A percentile compares a stretch with the other conserved stretches of the same genome.
Conservation (phyloP, 1,139 yeast genomes). For the Pichiaceae sp. region DNA sequence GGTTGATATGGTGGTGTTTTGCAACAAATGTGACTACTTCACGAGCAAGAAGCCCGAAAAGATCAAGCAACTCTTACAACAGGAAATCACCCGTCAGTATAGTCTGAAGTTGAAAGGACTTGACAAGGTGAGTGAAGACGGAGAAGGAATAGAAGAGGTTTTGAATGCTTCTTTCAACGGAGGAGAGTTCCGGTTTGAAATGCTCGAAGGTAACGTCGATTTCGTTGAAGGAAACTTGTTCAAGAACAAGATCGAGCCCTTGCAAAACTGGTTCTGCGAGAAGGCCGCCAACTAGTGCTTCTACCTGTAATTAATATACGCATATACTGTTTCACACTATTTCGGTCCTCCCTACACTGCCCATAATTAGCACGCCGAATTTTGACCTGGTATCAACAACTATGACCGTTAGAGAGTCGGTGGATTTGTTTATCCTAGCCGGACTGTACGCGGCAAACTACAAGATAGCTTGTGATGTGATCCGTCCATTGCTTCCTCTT, state of each 20-base stretch:
- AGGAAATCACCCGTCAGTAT: constrained; percentile 54
- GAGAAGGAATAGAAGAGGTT: constrained; percentile 34
- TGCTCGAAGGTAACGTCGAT: constrained; percentile 67
- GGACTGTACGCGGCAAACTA: constrained; percentile 1
- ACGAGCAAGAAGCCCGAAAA: constrained; percentile 66
- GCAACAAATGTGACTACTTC: constrained; percentile 79
- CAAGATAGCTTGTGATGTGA: background rate
- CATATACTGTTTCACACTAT: background rate
- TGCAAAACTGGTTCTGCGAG: constrained; percentile 79
- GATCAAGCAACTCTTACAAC: constrained; percentile 49
- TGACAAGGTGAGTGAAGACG: constrained; percentile 26
- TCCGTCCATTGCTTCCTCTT: background rate
- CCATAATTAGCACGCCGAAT: too few relatives aligned
- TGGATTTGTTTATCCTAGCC: background rate
- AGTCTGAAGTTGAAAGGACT: constrained; percentile 34
- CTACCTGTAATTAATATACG: constrained; percentile 1
- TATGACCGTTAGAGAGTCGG: background rate
- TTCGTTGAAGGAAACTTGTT: constrained; percentile 65
- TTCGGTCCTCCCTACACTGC: background rate
- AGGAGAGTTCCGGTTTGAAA: constrained; percentile 46
- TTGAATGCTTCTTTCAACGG: constrained; percentile 22
- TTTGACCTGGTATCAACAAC: too few relatives aligned
- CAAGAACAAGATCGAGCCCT: constrained; percentile 38
- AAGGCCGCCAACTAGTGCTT: constrained; percentile 41
- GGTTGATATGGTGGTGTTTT: constrained; percentile 63